A percentile compares a stretch with the other conserved stretches of the same genome.
These are phyloP conservation scores for Leccinum holopus DNA, from an alignment of 1,284 basidiomycete genomes.

Conservation along the genomic window DNA sequence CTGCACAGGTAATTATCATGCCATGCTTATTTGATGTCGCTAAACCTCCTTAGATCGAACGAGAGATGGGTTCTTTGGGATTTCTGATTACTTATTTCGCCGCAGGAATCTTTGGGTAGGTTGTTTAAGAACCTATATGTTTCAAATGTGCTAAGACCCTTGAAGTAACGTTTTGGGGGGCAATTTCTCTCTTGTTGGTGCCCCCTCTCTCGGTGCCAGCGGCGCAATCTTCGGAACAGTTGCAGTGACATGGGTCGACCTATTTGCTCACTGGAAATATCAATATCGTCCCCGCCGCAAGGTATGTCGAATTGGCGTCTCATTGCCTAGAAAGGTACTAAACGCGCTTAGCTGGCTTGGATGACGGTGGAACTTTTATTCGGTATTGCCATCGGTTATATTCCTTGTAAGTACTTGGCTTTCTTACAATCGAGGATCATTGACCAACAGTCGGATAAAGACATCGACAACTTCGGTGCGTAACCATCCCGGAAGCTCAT, in stretches of 20 bases:
- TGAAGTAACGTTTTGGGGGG: constrained; percentile 81
- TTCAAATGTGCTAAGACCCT: constrained; percentile 8
- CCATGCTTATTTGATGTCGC: background rate
- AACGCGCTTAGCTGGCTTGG: constrained; percentile 59
- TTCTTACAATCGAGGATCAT: background rate
- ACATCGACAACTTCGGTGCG: constrained; percentile 76
- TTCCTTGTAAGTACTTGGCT: constrained; percentile 56
- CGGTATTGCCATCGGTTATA: constrained; percentile 84
- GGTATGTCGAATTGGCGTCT: constrained; percentile 41
- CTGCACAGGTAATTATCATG: constrained; percentile 61
- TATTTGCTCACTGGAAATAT: constrained; percentile 91
- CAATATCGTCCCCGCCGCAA: constrained; percentile 77
- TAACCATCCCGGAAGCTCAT: background rate
- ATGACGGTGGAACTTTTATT: constrained; percentile 84
- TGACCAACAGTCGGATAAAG: constrained; percentile 36
- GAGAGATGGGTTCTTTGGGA: constrained; percentile 81
- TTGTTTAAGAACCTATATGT: constrained; percentile 2
- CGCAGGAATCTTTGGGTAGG: constrained; percentile 86
- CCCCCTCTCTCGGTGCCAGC: constrained; percentile 92
- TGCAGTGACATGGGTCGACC: constrained; percentile 85
- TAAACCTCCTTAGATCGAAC: constrained; percentile 59
- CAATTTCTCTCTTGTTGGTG: constrained; percentile 86
- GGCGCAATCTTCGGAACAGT: constrained; percentile 94
- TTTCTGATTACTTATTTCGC: constrained; percentile 85
- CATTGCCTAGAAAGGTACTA: background rate